A percentile compares a stretch with the other conserved stretches of the same genome.
Evolutionary conservation across 768 basidiomycete genomes (phyloP).

Genomic region (Rhizopogon sp.): DNA sequence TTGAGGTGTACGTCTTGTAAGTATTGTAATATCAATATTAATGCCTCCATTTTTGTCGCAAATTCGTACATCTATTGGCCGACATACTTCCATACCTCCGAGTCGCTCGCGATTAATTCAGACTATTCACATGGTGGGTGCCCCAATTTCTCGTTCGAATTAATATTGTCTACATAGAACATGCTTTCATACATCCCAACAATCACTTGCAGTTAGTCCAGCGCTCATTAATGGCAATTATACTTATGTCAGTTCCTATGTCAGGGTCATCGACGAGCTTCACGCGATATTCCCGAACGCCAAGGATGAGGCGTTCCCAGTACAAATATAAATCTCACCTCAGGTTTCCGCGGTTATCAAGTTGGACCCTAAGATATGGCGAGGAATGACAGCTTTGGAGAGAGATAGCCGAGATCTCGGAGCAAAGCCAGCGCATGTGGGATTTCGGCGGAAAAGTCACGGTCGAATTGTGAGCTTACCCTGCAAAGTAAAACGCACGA

Average conservation of each 20-base stretch:
- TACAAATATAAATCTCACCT: not conserved
- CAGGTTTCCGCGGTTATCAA: no score
- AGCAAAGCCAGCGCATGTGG: not conserved
- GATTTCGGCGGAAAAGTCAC: not conserved
- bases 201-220: no score
- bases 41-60: no score
- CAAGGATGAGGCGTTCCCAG: not conserved
- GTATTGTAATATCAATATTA: no score
- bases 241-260: not conserved
- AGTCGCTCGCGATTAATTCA: no score
- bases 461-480: not conserved
- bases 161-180: not conserved
- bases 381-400: not conserved
- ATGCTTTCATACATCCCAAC: not conserved
- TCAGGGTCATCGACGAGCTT: not conserved
- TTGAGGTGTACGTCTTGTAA: no score
- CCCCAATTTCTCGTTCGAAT: not conserved
- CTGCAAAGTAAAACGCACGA: not conserved
- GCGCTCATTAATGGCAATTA: not conserved
- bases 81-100: no score
- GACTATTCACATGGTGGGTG: no score
- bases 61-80: no score
- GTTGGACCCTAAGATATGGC: no score
- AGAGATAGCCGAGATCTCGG: not conserved
- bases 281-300: not conserved